A percentile compares a stretch with the other conserved stretches of the same genome.
Evolutionary conservation across 2,329 filamentous ascomycete genomes (phyloP).

Genomic region (Pestalotiopsis sp.): DNA sequence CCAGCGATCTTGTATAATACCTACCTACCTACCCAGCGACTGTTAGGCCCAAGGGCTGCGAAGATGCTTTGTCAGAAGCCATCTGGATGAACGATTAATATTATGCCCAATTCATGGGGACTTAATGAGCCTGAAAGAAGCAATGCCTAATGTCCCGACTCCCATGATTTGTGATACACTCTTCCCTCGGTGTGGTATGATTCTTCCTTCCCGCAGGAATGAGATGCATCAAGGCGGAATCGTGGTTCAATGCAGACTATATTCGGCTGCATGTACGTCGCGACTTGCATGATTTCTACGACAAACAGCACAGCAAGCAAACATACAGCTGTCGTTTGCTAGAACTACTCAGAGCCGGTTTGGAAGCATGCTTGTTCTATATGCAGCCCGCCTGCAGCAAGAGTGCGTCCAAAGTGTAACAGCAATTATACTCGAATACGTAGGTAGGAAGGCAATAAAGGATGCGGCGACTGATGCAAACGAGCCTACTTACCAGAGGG

Average conservation of each 20-base stretch:
- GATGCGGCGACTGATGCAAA: no score
- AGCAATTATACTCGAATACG: no score
- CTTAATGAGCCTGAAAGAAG: not conserved
- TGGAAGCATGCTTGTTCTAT: no score
- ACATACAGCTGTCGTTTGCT: no score
- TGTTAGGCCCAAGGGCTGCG: not conserved
- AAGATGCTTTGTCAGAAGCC: not conserved
- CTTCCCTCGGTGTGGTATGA: not conserved
- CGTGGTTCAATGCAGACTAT: not conserved
- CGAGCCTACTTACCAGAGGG: no score
- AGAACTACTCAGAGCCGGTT: no score
- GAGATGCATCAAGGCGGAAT: not conserved
- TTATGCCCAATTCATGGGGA: not conserved
- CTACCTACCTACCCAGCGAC: not conserved
- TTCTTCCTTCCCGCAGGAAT: not conserved
- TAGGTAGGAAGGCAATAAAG: no score
- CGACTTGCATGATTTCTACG: not conserved
- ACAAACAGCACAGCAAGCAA: no score
- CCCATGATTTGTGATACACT: not conserved
- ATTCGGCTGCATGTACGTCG: not conserved
- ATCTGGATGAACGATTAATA: not conserved
- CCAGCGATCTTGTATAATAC: constrained; percentile 10
- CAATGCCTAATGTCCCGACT: not conserved
- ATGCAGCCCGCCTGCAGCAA: no score
- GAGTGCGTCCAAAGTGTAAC: no score